Evolutionary conservation across 495 filamentous ascomycete species (phyloP), one percentile per base, ranked within the genome.

Genomic region (Penicillium daleae): DNA sequence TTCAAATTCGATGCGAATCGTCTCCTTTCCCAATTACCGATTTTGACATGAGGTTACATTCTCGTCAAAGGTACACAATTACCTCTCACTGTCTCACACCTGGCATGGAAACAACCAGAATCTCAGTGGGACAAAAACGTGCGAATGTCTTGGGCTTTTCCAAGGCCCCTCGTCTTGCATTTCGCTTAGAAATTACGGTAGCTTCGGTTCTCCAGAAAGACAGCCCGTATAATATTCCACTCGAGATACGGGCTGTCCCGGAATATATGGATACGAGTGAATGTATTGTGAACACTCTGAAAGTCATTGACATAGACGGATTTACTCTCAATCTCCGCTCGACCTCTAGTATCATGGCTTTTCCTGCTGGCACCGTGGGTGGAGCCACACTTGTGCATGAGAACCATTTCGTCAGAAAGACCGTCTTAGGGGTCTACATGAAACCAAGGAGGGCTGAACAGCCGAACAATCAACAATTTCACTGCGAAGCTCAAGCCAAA

Each of bases 11-110:
- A 31, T 51, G 48, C 12, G 48, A 51, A 31, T 27, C 48, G 6
- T 51, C 48, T 2, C 48, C 48, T 15, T 51, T 51, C 17, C 48
- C 48, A n/a, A 51, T 51, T 10, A 51, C 48, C 3, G 48, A 51
- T 51, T 51, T 51, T n/a, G 48, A 51, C 48, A 19, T 51, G 4
- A 51, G 9, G 8, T 51, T 51, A 10, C 6, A 17, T n/a, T 51
- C 48, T 6, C 48, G 48, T 8, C 12, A 51, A 17, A 7, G 6
- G 8, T 51, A 51, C 13, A 51, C 27, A 13, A 17, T 51, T 17
- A 17, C 27, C 24, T 29, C 24, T 31, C 13, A 3, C 21, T 12
- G 13, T 51, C 48, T 51, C 6, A 17, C 6, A 19, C 27, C 13
- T 13, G 27, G 48, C 12, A 44, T 31, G 48, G 24, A 31, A 51